Evolutionary conservation across 257 asterid genomes (phyloP), one percentile per base, ranked within the genome.

Genomic region (Solanum virginianum): DNA sequence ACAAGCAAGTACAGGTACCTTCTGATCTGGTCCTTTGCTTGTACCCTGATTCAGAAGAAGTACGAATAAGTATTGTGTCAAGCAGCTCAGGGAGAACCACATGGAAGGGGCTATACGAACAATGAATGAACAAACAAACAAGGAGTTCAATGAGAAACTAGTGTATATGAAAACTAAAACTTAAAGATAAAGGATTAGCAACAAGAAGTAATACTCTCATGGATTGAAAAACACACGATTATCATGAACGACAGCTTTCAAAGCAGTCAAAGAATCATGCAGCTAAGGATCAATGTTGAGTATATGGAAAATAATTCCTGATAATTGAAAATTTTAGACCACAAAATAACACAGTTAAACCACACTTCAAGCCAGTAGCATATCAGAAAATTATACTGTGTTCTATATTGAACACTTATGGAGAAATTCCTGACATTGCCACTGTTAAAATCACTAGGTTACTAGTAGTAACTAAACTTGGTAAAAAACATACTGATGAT

Each of bases 11-110:
- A 82, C 39, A 10, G 88, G 84, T 80, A 77, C 84, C 88, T 87
- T 91, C 87, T 85, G 89, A 45, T 88, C 89, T 84, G 92, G 69
- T 86, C 86, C 92, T 83, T 83, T 85, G 59, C 84, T 84, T 53
- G 85, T 85, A 77, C 90, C 92, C 97, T 94, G 88, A 57, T 69
- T 86, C 77, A 88, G 26, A 2, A 63, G 22, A 83, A 29, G 26
- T 66, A 18, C 13, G 80, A 74, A 89, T 32, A 39, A 14, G 55
- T 66, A 89, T 66, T 22, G 18, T 84, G 56, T 39, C 26, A 22
- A 65, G 43, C 39, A 54, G 41, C 29, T 59, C 56, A 17, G 17
- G 7, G 80, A 79, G 32, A 53, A 63, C 81, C 69, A n/a, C 66
- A 80, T 60, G 39, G 22, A 39, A 82, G 85, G 20, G 85, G 53